Evolutionary conservation across 2,329 filamentous ascomycete species (phyloP), one percentile per base, ranked within the genome.

Genomic region (Fonsecaea erecta): DNA sequence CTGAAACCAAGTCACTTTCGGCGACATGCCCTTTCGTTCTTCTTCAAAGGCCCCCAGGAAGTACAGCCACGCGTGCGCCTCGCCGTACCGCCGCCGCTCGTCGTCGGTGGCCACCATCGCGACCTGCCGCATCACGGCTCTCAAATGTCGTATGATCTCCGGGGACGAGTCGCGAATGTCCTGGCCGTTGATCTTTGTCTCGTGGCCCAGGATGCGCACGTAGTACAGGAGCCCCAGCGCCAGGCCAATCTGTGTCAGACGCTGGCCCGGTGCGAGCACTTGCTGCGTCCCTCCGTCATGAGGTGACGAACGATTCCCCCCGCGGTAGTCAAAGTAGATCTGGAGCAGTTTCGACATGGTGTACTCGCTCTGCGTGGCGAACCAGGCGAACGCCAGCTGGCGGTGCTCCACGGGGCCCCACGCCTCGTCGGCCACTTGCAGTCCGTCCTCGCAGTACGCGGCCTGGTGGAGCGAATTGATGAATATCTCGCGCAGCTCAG

Each of bases 91-190:
- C 24, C 18, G 43, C 21, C 28, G n/a, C 24, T 61, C 58, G 5
- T 52, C 24, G 2, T 52, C 48, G 30, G 28, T 61, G 46, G 43
- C 37, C 18, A 21, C 12, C 8, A 30, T 24, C 16, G 28, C 40
- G 14, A 53, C 12, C 48, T 53, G 43, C 24, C n/a, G 9, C 48
- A 61, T 52, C 7, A 28, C 34, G 14, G 24, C 21, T 51, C 34
- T 46, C 34, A 61, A 18, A 34, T 61, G 43, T 8, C 11, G 8
- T 30, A 61, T 34, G 48, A 61, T 52, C n/a, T 21, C 30, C 4
- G 58, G 34, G 6, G 58, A 61, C 28, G 21, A 32, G 48, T 61
- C 58, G 6, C 58, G 58, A 40, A 61, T 61, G 48, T 61, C 58
- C 8, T 18, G 18, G 21, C 43, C 43, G 16, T 53, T 53, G 48